Evolutionary conservation across 345 rosid species (phyloP).

Genomic region (Eucalyptus decipiens): DNA sequence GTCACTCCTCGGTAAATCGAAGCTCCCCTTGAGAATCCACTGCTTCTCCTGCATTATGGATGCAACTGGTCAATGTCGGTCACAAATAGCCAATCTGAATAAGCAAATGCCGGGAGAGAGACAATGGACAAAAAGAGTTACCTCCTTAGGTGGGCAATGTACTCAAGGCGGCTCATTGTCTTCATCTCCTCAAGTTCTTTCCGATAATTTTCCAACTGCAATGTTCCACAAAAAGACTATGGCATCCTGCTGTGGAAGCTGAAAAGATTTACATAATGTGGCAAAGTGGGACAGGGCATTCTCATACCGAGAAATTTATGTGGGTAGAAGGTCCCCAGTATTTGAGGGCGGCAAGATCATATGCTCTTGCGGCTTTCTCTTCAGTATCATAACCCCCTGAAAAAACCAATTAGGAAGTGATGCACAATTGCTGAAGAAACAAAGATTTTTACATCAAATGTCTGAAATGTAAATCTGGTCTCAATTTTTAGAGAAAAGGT

Average conservation of each 20-base stretch:
- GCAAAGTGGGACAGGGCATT: neutral
- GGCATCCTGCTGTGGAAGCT: neutral
- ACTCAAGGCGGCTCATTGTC: slow-evolving; percentile 64
- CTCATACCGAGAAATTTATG: slow-evolving; percentile 47
- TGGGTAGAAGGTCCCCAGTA: slow-evolving; percentile 63
- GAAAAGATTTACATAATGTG: neutral
- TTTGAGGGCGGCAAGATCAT: slow-evolving; percentile 72
- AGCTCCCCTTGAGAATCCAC: slow-evolving; percentile 81
- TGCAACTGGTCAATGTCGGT: neutral
- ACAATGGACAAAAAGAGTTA: neutral
- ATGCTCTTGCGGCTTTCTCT: slow-evolving; percentile 69
- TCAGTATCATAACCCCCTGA: slow-evolving; percentile 71
- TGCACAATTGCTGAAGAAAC: neutral
- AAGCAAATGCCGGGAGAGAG: neutral
- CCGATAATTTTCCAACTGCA: slow-evolving; percentile 44
- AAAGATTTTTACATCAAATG: neutral
- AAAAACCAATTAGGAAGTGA: neutral
- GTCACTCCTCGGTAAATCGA: slow-evolving; percentile 80
- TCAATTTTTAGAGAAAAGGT: neutral
- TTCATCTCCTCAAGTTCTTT: slow-evolving; percentile 58
- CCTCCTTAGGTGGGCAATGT: slow-evolving; percentile 64
- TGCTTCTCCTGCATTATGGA: slow-evolving; percentile 38
- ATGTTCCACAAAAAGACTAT: neutral
- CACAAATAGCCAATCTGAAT: neutral
- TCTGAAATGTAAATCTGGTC: neutral